Evolutionary conservation across 768 basidiomycete genomes (phyloP).

Genomic region (Hysterangium stoloniferum): DNA sequence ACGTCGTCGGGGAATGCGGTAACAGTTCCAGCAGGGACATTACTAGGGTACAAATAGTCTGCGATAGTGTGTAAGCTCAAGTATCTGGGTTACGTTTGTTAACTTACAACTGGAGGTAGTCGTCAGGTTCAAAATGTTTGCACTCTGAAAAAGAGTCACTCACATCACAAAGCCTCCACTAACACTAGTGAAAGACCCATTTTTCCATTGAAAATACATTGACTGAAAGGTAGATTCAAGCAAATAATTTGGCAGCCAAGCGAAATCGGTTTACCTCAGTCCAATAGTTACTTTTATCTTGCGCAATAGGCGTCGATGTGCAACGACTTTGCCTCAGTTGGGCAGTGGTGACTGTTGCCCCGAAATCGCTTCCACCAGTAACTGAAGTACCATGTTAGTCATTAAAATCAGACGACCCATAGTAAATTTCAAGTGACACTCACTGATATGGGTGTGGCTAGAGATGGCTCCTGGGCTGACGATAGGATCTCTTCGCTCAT

Average conservation of each 20-base stretch:
- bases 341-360: conserved; percentile 33
- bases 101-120: neutral
- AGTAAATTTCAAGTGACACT: neutral
- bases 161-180: neutral
- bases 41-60: neutral
- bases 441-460: conserved; percentile 36
- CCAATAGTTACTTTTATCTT: conserved; percentile 51
- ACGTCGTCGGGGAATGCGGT: conserved; percentile 48
- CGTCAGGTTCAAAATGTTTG: neutral
- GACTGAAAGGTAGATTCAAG: neutral
- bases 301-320: conserved; percentile 43
- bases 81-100: neutral
- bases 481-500: conserved; percentile 44
- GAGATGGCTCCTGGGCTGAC: conserved; percentile 39
- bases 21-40: neutral
- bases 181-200: neutral
- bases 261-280: conserved; percentile 20
- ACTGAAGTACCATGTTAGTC: conserved; percentile 29
- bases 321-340: conserved; percentile 39
- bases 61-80: neutral
- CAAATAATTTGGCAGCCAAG: neutral
- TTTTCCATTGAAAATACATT: neutral
- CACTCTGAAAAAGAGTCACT: neutral
- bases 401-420: neutral
- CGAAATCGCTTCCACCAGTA: conserved; percentile 47